Evolutionary conservation across 768 basidiomycete genomes (phyloP).

Genomic region (Ephemerocybe angulata): DNA sequence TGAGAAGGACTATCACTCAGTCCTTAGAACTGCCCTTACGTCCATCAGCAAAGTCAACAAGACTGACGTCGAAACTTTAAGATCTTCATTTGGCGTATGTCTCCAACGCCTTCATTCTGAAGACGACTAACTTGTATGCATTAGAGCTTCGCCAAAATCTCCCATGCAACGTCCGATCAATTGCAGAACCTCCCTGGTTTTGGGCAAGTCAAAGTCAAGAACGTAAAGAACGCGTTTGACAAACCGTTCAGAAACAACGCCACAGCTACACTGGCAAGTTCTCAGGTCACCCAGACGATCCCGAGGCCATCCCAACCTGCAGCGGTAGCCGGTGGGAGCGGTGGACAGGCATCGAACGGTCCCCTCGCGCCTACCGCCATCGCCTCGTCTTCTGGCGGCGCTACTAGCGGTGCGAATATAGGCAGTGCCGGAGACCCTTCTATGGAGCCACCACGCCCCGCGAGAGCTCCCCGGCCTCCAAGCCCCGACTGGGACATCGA

Average conservation of each 20-base stretch:
- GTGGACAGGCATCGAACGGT: not conserved
- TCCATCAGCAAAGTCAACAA: constrained; percentile 93
- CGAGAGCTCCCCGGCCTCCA: constrained; percentile 31
- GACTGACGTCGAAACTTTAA: constrained; percentile 92
- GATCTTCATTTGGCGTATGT: constrained; percentile 86
- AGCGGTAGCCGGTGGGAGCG: not conserved
- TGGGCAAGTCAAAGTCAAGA: constrained; percentile 89
- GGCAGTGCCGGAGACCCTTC: too few species aligned
- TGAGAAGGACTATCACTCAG: constrained; percentile 82
- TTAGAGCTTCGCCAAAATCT: constrained; percentile 85
- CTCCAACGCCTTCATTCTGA: not conserved
- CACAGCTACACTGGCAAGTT: constrained; percentile 38
- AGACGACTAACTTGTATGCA: not conserved
- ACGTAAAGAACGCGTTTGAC: constrained; percentile 87
- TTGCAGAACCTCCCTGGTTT: constrained; percentile 87
- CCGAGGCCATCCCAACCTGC: not conserved
- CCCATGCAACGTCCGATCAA: constrained; percentile 66
- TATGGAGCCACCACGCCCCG: not conserved
- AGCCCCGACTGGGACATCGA: constrained; percentile 79
- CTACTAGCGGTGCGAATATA: too few species aligned
- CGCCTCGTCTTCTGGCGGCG: too few species aligned
- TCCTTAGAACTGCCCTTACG: constrained; percentile 80
- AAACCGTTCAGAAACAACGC: constrained; percentile 77
- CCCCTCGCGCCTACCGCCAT: too few species aligned
- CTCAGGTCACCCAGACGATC: constrained; percentile 8